Percentiles rank a stretch among this genome's conserved stretches.
Evolutionary conservation across 805 yeast species (phyloP).

Genomic region (Suhomyces tanzawaensis): DNA sequence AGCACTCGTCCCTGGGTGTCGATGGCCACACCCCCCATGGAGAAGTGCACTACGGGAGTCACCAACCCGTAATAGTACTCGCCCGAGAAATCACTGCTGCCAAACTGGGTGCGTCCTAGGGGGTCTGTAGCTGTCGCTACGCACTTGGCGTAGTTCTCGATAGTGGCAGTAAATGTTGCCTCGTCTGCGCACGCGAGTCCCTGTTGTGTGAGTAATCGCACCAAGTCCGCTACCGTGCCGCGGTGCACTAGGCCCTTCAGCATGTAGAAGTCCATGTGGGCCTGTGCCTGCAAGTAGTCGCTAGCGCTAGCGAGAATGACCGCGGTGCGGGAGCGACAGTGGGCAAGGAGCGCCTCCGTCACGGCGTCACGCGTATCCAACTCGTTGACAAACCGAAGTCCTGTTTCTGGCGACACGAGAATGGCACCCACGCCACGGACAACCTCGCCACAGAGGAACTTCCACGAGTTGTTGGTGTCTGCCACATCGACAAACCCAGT

Average conservation of each 20-base stretch:
- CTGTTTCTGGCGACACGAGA: slow-evolving; percentile 42
- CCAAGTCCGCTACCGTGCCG: slow-evolving; percentile 22
- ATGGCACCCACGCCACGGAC: slow-evolving; percentile 60
- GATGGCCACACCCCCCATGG: slow-evolving; percentile 29
- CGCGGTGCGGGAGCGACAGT: slow-evolving; percentile 20
- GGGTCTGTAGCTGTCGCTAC: slow-evolving; percentile 25
- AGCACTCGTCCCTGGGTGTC: slow-evolving; percentile 18
- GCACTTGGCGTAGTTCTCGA: slow-evolving; percentile 16
- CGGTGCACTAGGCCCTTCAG: slow-evolving; percentile 24
- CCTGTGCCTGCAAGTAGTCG: slow-evolving; percentile 44
- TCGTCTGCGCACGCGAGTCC: slow-evolving; percentile 2
- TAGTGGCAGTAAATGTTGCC: slow-evolving; percentile 6
- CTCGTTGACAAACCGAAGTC: slow-evolving; percentile 54
- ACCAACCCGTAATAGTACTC: slow-evolving; percentile 46
- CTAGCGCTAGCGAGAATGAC: slow-evolving; percentile 38
- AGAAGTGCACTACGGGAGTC: slow-evolving; percentile 42
- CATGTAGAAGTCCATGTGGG: slow-evolving; percentile 52
- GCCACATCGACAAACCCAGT: slow-evolving; percentile 53
- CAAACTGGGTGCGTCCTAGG: slow-evolving; percentile 34
- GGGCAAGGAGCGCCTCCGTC: slow-evolving; percentile 38
- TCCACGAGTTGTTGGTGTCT: slow-evolving; percentile 42
- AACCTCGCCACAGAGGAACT: slow-evolving; percentile 59
- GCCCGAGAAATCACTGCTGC: slow-evolving; percentile 16
- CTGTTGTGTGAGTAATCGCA: neutral
- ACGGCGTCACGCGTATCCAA: slow-evolving; percentile 53